Evolutionary conservation across 306 rosid genomes (phyloP), one percentile per base, ranked within the genome.

Genomic region (Arachis hypogaea): DNA sequence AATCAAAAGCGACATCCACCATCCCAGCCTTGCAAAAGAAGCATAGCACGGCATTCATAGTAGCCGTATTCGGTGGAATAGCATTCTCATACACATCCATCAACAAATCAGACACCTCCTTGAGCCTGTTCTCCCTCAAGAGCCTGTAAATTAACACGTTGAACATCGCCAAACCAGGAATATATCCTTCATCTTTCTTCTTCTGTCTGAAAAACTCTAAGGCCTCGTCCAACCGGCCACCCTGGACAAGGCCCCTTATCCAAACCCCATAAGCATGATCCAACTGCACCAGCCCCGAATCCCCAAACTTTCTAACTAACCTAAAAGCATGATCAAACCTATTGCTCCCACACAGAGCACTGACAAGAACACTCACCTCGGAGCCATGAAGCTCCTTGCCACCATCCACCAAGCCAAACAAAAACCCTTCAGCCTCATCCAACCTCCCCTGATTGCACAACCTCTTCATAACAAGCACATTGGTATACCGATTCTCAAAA

Each of bases 1-100:
- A 78, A 42, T 85, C 79, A 51, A 85, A 72, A 0, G 97, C 97
- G 0, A 86, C 80, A 68, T 86, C 87, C 49, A 72, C 75, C 96
- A 91, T 85, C 68, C 97, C 97, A 4, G 78, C 89, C 80, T 93
- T 91, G 78, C 97, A 93, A 69, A 93, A 91, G 82, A 91, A 91
- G 78, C 93, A 91, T 79, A 89, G 63, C 28, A 80, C 92, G 77
- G 78, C 84, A 78, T 89, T 89, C 92, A 91, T 85, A 66, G 98
- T 89, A 56, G 83, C 78, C 72, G 33, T 43, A 71, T 90, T 85
- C 3, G 97, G 97, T 3, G 78, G 75, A 52, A 82, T 78, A 64
- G 68, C 51, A 28, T 59, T 59, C 54, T 91, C 89, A 64, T 73
- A 81, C 98, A 93, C 91, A 78, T 93, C 98, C 82, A 77, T 81